Base-by-base conservation (phyloP, 23 red algal species). In the Pyropia haitanensis region DNA sequence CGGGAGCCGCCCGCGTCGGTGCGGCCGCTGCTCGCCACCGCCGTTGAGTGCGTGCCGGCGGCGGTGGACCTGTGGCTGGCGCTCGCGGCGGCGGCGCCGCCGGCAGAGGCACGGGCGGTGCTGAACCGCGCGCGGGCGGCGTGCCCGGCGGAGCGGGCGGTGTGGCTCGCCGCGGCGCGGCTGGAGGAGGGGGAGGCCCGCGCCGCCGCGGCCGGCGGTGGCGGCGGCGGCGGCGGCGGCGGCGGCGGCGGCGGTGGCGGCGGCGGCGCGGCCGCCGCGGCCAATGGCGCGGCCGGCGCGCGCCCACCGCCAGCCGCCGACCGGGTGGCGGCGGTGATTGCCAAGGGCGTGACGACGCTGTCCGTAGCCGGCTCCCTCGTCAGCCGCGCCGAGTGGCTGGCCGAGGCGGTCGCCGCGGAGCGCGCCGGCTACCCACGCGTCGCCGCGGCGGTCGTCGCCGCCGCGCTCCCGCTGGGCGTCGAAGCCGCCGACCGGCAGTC, bases 21-120 rank as follows among this genome's bases (percentile, higher is more conserved):
- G 18, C 53, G 57, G 23, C 53, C 78, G 18, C 65, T 95, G 24
- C 72, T 95, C 10, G 21, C 53, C 13, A 44, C 50, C 5, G 88
- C 88, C 18, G 88, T 95, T 1, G 88, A 95, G 68, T 87, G 79
- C 63, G 79, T 78, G 25, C 78, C 88, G 24, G 21, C 52, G 51
- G 64, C 68, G 53, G 53, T 55, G 12, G 88, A 95, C 53, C 50
- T 95, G 75, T 95, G 88, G 88, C 64, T 95, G 29, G 88, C 79
- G n/a, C 69, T 95, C 8, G 72, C 88, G 12, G 49, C 64, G 5
- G 20, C 84, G 73, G 61, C 78, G 73, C 44, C 49, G 10, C 78
- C 85, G 50, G 88, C 69, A 24, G 56, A 67, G 29, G 88, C 88
- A 1, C 68, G 67, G 21, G 17, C 17, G 60, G 65, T 79, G 20